phyloP scores from a whole-genome alignment of 2,329 filamentous ascomycete genomes.

The Pseudocercospora fijiensis region DNA sequence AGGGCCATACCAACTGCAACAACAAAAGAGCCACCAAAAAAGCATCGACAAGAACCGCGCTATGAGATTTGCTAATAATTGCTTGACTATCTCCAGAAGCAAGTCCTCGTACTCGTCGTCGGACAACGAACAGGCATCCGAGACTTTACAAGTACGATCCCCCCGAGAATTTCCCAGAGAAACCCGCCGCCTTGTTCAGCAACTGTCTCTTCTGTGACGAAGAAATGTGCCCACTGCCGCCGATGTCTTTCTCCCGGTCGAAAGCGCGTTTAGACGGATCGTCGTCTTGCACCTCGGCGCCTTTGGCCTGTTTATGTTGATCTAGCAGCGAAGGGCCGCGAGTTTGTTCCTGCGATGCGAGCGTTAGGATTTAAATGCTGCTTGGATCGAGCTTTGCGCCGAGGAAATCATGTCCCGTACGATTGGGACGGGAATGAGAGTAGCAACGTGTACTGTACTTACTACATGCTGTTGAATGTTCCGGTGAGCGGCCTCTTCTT shows the following conservation, averaged over 20 bases:
- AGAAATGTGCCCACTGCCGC: slow-evolving; percentile 64
- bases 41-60: neutral
- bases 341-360: slow-evolving; percentile 42
- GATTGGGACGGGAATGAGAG: neutral
- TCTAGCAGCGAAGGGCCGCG: slow-evolving; percentile 48
- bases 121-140: neutral
- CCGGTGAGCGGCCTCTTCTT: slow-evolving; percentile 30
- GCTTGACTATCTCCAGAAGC: too few relatives aligned
- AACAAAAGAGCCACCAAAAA: neutral
- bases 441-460: slow-evolving; percentile 51
- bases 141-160: slow-evolving; percentile 58
- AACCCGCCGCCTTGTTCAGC: slow-evolving; percentile 74
- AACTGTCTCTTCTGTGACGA: slow-evolving; percentile 73
- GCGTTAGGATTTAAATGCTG: slow-evolving; percentile 13
- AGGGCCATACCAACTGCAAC: neutral
- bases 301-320: slow-evolving; percentile 47
- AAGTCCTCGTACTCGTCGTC: too few relatives aligned
- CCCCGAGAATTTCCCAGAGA: slow-evolving; percentile 76
- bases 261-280: slow-evolving; percentile 88
- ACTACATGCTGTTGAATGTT: slow-evolving; percentile 61
- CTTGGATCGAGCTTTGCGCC: neutral
- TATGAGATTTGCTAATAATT: neutral
- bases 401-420: neutral
- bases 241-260: slow-evolving; percentile 93
- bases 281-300: slow-evolving; percentile 63